Conservation (phyloP, 768 basidiomycete genomes). For the Scleroderma citrinum region DNA sequence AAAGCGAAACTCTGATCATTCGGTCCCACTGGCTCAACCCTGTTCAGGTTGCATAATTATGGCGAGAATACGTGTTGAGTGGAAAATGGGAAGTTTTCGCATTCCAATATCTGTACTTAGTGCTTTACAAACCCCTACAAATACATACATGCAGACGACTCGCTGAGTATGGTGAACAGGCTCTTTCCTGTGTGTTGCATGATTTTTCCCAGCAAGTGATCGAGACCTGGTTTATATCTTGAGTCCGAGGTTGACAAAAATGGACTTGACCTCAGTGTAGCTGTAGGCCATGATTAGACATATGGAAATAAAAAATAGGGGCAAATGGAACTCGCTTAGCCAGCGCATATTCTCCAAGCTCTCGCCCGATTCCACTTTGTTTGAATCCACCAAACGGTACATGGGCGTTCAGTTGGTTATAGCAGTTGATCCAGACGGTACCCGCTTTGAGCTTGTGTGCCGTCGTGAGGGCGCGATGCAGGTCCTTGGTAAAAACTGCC, state of each 20-base stretch:
- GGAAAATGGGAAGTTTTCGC: background rate
- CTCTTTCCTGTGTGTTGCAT: too few relatives aligned
- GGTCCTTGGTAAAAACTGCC: constrained; percentile 76
- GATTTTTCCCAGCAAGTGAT: background rate
- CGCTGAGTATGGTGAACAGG: too few relatives aligned
- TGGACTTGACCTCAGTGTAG: constrained; percentile 55
- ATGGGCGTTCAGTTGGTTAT: constrained; percentile 24
- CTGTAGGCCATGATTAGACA: constrained; percentile 20
- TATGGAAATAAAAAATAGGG: background rate
- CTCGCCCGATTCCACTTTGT: constrained; percentile 75
- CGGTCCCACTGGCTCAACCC: too few relatives aligned
- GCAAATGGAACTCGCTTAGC: constrained; percentile 35
- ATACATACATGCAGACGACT: too few relatives aligned
- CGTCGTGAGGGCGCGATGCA: constrained; percentile 66
- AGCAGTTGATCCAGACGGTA: constrained; percentile 59
- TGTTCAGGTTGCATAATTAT: background rate
- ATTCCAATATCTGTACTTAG: background rate
- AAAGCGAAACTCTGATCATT: background rate
- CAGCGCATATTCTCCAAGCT: constrained; percentile 72
- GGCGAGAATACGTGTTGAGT: background rate
- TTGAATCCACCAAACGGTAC: constrained; percentile 87
- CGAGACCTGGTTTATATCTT: constrained; percentile 13
- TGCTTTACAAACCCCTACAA: too few relatives aligned
- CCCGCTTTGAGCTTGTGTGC: constrained; percentile 78
- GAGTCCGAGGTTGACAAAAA: constrained; percentile 49